Base-by-base conservation (phyloP, 148 eudicot species). In the Vaccinium darrowii region DNA sequence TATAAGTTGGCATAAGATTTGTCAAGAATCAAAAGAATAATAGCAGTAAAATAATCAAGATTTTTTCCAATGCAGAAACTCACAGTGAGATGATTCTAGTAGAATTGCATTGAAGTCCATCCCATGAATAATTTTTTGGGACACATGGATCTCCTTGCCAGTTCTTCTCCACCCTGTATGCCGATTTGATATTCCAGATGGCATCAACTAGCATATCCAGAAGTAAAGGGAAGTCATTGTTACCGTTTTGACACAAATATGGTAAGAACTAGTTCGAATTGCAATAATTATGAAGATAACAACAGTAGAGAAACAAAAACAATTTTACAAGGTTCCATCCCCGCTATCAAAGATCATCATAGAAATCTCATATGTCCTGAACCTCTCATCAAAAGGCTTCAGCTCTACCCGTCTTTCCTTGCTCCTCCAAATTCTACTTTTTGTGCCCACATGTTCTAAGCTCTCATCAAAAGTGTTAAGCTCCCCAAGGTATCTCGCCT, bases 61-160 rank as follows among this genome's bases (percentile, higher is more conserved):
- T 0, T 58, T 58, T 19, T 60, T 21, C 3, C 67, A 21, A 19
- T 23, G 72, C 13, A 23, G 5, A 23, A 23, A 65, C 72, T 65
- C 72, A 25, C 72, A 65, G 15, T 10, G 33, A 23, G 10, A 65
- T 23, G 33, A 65, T 65, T 65, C 7, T 65, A 7, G 72, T 0
- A 43, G 6, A 43, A 43, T 43, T 43, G 30, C 72, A 65, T 9
- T 23, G 4, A 23, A 65, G 72, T 5, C 1, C 13, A 8, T 65
- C 33, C 72, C 72, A 65, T 10, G 67, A 5, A 72, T 58, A 90
- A 7, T 8, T 50, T 43, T 27, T 62, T 21, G 94, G 92, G 58
- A 43, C 71, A 65, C 92, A 90, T 13, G 94, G 92, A 86, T 92
- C 94, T 7, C 94, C 91, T 86, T 90, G 92, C 94, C 92, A 90